Evolutionary conservation across 2,329 filamentous ascomycete genomes (phyloP), one percentile per base, ranked within the genome.

Genomic region (Torrubiella hemipterigena): DNA sequence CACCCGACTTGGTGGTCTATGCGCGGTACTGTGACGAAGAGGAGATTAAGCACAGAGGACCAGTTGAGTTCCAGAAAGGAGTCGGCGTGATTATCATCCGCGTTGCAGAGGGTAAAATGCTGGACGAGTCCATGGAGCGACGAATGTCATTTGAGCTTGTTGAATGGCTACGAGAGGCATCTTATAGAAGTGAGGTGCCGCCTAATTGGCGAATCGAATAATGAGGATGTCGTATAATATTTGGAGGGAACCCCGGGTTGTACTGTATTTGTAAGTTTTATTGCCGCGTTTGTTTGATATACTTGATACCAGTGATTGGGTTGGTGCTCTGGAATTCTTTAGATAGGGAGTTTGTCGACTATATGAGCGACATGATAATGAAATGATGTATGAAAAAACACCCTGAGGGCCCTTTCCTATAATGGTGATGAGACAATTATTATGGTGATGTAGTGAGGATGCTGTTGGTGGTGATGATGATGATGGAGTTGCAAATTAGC

Each of bases 81-180:
- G 62, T 64, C 9, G 59, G 58, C 7, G 51, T 70, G 25, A 65
- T 80, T 45, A 55, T 77, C 13, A 59, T 81, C 24, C 59, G 69
- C 31, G 57, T 72, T 38, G 44, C 49, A 10, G 42, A 43, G 31
- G 48, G 52, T 23, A 47, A 57, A 46, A 54, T 57, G 17, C 50
- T 84, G 40, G 76, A 77, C 38, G 78, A 83, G 51, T 78, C 73
- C 46, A 76, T 75, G 9, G 65, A 86, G 51, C 67, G 85, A 36
- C 65, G 86, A 38, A 60, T 94, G 30, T 79, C 76, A 2, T 95
- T 95, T 56, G 87, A 95, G 59, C 76, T 95, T 40, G 72, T 81
- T 33, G 87, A 95, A 56, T 93, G 81, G 74, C 68, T 85, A 36
- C 53, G 67, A 21, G 58, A 54, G 13, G 62, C 58, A 5, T 56